Percentiles rank a stretch among this genome's conserved stretches.
phyloP scores from a whole-genome alignment of 176 grass and related monocot genomes.

The Eragrostis nindensis region DNA sequence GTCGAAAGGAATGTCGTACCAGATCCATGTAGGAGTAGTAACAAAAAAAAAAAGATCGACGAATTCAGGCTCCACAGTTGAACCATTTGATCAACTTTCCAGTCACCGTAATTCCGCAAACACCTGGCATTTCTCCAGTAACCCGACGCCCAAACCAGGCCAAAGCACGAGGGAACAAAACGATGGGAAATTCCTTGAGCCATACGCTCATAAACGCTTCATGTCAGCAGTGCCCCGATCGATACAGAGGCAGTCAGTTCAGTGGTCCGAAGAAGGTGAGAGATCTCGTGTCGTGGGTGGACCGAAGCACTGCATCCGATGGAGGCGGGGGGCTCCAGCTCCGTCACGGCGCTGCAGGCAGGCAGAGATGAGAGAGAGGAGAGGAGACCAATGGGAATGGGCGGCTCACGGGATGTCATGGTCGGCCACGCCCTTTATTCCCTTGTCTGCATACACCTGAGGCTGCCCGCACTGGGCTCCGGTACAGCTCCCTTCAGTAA shows the following conservation, averaged over 20 bases:
- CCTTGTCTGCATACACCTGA: not conserved
- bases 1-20: not conserved
- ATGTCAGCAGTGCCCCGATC: too few relatives aligned
- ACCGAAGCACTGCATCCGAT: not conserved
- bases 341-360: constrained; percentile 6
- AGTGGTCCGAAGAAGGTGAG: not conserved
- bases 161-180: not conserved
- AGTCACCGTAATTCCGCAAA: too few relatives aligned
- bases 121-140: too few relatives aligned
- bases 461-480: too few relatives aligned
- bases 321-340: not conserved
- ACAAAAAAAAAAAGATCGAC: too few relatives aligned
- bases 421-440: not conserved
- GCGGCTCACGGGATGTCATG: constrained; percentile 5
- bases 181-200: not conserved
- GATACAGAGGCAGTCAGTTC: too few relatives aligned
- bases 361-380: not conserved
- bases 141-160: too few relatives aligned
- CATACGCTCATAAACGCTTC: too few relatives aligned
- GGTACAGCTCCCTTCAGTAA: too few relatives aligned
- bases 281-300: constrained; percentile 14
- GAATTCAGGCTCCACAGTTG: too few relatives aligned
- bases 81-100: too few relatives aligned
- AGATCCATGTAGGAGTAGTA: not conserved
- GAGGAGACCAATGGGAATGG: not conserved